Percentiles rank a stretch among this genome's conserved stretches.
These are phyloP conservation scores for Nematodospora anomalae DNA, from an alignment of 1,139 yeast genomes.

Conservation along the genomic window DNA sequence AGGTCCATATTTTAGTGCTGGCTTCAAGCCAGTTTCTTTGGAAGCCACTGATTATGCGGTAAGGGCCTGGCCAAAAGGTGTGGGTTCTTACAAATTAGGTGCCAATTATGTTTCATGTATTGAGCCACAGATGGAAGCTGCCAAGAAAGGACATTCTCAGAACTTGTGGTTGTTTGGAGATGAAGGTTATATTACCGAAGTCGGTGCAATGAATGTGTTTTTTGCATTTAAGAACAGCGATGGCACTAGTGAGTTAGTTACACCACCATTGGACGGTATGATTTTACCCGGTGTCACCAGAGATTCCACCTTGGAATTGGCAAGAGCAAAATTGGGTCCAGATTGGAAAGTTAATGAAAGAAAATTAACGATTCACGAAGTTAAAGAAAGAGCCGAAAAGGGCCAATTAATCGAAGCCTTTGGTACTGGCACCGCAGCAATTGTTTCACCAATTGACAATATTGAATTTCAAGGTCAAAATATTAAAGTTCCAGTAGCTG, in stretches of 20 bases:
- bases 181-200: slow-evolving; percentile 88
- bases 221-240: slow-evolving; percentile 70
- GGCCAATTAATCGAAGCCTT: slow-evolving; percentile 92
- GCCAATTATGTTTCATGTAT: slow-evolving; percentile 97
- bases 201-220: slow-evolving; percentile 96
- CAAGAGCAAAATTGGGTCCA: slow-evolving; percentile 69
- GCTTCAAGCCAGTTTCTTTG: slow-evolving; percentile 88
- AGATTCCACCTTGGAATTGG: slow-evolving; percentile 77
- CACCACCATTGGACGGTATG: slow-evolving; percentile 97
- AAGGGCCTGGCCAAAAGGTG: slow-evolving; percentile 99
- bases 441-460: slow-evolving; percentile 88
- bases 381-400: slow-evolving; percentile 68
- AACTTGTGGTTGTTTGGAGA: slow-evolving; percentile 95
- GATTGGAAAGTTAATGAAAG: slow-evolving; percentile 82
- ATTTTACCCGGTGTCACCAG: slow-evolving; percentile 96
- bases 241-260: slow-evolving; percentile 88
- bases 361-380: slow-evolving; percentile 76
- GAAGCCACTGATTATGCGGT: slow-evolving; percentile 95
- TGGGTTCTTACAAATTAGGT: slow-evolving; percentile 92
- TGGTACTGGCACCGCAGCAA: slow-evolving; percentile 97
- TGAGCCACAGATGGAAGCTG: slow-evolving; percentile 86
- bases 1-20: slow-evolving; percentile 88
- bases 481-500: slow-evolving; percentile 73
- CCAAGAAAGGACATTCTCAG: slow-evolving; percentile 86
- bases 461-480: slow-evolving; percentile 76